A percentile compares a stretch with the other conserved stretches of the same genome.
These are phyloP conservation scores for Colletotrichum graminicola DNA, from an alignment of 2,329 filamentous ascomycete genomes.

Conservation along the genomic window DNA sequence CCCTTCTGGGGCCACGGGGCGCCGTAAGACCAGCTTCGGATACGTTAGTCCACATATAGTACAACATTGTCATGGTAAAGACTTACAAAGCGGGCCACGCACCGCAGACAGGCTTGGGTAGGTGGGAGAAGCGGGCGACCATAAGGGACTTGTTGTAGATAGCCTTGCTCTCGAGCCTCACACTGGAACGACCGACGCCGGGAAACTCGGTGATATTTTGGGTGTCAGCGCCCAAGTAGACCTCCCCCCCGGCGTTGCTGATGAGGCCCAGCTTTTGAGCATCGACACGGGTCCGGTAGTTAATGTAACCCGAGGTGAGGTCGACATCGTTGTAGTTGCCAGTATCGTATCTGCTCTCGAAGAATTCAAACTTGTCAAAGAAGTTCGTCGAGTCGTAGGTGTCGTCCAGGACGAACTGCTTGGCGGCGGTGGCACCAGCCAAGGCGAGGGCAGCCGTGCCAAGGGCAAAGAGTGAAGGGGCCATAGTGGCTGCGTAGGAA, in stretches of 20 bases:
- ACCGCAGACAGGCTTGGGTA: slow-evolving; percentile 75
- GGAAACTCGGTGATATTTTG: slow-evolving; percentile 43
- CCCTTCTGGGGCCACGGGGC: slow-evolving; percentile 70
- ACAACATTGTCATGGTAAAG: too few species aligned
- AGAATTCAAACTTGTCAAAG: slow-evolving; percentile 62
- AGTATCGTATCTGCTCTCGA: slow-evolving; percentile 45
- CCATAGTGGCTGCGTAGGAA: slow-evolving; percentile 51
- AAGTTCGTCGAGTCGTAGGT: slow-evolving; percentile 59
- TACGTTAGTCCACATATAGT: slow-evolving; percentile 7
- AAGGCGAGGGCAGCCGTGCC: slow-evolving; percentile 55
- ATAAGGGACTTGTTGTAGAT: slow-evolving; percentile 75
- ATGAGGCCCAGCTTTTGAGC: slow-evolving; percentile 54
- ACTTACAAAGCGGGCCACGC: slow-evolving; percentile 78
- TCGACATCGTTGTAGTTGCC: slow-evolving; percentile 55
- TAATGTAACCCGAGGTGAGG: slow-evolving; percentile 74
- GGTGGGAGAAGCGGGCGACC: slow-evolving; percentile 76
- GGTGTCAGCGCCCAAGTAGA: slow-evolving; percentile 56
- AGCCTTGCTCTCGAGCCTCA: slow-evolving; percentile 74
- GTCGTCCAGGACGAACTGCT: slow-evolving; percentile 55
- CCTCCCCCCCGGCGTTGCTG: slow-evolving; percentile 48
- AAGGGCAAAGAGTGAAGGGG: slow-evolving; percentile 56
- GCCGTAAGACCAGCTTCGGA: slow-evolving; percentile 62
- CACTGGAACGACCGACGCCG: slow-evolving; percentile 62
- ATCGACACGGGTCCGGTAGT: slow-evolving; percentile 58
- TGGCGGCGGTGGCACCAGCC: slow-evolving; percentile 50